Percentiles rank a stretch among this genome's conserved stretches.
Conservation (phyloP, 305 asterid genomes). For the Plantago coronopus region DNA sequence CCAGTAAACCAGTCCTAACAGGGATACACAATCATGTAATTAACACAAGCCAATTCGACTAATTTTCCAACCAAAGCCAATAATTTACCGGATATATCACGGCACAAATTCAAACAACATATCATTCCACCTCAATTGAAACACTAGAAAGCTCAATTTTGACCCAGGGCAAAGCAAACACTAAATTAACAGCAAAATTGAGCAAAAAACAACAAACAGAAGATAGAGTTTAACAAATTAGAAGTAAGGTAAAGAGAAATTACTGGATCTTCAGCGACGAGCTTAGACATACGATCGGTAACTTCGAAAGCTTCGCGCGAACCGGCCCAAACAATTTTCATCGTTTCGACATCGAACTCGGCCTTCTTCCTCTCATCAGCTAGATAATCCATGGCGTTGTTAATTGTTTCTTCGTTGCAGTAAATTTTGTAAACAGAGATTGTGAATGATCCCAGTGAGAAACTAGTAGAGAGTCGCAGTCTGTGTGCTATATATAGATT, state of each 20-base stretch:
- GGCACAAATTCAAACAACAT: too few species aligned
- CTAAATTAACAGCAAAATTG: background rate
- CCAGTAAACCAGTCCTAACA: too few species aligned
- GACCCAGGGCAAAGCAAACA: background rate
- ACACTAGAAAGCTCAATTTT: background rate
- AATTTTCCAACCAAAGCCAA: too few species aligned
- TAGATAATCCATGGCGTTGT: conserved; percentile 65
- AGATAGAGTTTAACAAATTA: too few species aligned
- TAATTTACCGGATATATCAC: too few species aligned
- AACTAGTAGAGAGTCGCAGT: too few species aligned
- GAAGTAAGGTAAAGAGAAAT: background rate
- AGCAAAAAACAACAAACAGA: background rate
- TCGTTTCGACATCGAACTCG: conserved; percentile 71
- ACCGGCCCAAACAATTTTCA: conserved; percentile 98
- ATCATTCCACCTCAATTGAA: too few species aligned
- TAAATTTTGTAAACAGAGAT: background rate
- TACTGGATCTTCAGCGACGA: conserved; percentile 95
- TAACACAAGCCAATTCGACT: too few species aligned
- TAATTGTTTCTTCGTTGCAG: background rate
- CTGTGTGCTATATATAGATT: too few species aligned
- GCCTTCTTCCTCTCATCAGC: conserved; percentile 86
- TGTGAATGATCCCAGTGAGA: too few species aligned
- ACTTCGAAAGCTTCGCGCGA: conserved; percentile 58
- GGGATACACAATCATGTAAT: too few species aligned
- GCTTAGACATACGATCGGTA: conserved; percentile 93